A percentile compares a stretch with the other conserved stretches of the same genome.
phyloP scores from a whole-genome alignment of 306 rosid genomes.

The Acmispon strigosus region DNA sequence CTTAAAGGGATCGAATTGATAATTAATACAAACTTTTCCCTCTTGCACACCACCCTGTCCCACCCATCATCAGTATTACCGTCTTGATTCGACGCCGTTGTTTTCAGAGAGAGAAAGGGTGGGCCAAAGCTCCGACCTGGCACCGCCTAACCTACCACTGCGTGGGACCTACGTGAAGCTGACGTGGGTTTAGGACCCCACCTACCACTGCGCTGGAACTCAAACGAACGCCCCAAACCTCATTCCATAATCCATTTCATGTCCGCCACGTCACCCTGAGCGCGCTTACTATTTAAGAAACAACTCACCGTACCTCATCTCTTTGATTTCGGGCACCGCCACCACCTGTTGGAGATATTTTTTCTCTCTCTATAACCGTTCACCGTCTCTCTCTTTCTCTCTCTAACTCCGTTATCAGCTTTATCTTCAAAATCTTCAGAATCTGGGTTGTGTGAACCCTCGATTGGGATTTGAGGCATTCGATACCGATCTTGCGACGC shows the following conservation, averaged over 20 bases:
- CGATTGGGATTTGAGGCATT: not conserved
- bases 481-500: not conserved
- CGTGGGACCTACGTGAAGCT: slow-evolving; percentile 11
- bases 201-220: slow-evolving; percentile 35
- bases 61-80: not conserved
- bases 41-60: not conserved
- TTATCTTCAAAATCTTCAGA: not conserved
- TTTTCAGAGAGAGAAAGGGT: slow-evolving; percentile 14
- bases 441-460: not conserved
- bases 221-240: slow-evolving; percentile 25
- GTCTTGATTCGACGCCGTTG: slow-evolving; percentile 20
- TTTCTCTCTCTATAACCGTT: slow-evolving; percentile 21
- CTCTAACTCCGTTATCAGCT: not conserved
- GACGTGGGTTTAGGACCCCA: slow-evolving; percentile 30
- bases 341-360: slow-evolving; percentile 14
- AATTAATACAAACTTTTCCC: too few relatives aligned
- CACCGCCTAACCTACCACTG: not conserved
- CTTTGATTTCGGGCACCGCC: not conserved
- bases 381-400: not conserved
- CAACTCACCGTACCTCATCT: not conserved
- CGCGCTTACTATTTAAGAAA: slow-evolving; percentile 18
- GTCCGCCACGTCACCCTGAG: slow-evolving; percentile 50
- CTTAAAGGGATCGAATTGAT: too few relatives aligned
- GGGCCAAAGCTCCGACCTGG: slow-evolving; percentile 7
- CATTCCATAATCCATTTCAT: slow-evolving; percentile 25